Percentiles rank a stretch among this genome's conserved stretches.
Conservation (phyloP, 805 yeast genomes). For the Candida railenensis region DNA sequence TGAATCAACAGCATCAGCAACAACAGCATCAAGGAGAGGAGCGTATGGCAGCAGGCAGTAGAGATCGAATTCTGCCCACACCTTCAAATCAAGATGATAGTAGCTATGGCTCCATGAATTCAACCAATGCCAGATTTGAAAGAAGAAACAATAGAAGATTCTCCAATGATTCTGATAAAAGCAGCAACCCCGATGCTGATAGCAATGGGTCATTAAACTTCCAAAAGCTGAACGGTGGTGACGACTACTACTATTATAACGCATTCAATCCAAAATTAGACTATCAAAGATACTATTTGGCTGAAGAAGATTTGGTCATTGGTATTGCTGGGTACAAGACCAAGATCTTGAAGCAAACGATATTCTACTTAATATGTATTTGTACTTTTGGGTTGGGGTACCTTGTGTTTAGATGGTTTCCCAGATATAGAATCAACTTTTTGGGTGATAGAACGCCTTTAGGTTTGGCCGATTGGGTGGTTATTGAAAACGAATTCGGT, state of each 20-base stretch:
- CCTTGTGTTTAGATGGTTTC: constrained; percentile 81
- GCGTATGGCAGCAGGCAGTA: neutral
- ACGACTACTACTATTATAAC: constrained; percentile 5
- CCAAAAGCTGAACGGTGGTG: constrained; percentile 3
- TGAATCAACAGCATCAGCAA: neutral
- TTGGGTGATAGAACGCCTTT: constrained; percentile 67
- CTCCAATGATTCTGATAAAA: constrained; percentile 6
- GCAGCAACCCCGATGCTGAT: neutral
- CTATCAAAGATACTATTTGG: constrained; percentile 83
- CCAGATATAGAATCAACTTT: constrained; percentile 65
- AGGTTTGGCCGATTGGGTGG: constrained; percentile 89
- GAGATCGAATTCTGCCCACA: constrained; percentile 10
- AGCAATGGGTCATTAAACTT: neutral
- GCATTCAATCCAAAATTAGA: constrained; percentile 36
- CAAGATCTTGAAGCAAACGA: constrained; percentile 40
- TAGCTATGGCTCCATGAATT: constrained; percentile 8
- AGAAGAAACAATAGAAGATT: constrained; percentile 4
- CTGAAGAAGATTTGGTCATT: constrained; percentile 92
- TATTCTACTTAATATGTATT: constrained; percentile 56
- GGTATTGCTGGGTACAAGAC: constrained; percentile 89
- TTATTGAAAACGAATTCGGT: constrained; percentile 91
- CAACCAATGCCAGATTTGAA: constrained; percentile 1
- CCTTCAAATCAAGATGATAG: constrained; percentile 19
- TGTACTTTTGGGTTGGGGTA: constrained; percentile 71
- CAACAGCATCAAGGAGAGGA: neutral